These are phyloP conservation scores for Avena atlantica DNA, from an alignment of 176 grass and related monocot species.

Conservation along the genomic window DNA sequence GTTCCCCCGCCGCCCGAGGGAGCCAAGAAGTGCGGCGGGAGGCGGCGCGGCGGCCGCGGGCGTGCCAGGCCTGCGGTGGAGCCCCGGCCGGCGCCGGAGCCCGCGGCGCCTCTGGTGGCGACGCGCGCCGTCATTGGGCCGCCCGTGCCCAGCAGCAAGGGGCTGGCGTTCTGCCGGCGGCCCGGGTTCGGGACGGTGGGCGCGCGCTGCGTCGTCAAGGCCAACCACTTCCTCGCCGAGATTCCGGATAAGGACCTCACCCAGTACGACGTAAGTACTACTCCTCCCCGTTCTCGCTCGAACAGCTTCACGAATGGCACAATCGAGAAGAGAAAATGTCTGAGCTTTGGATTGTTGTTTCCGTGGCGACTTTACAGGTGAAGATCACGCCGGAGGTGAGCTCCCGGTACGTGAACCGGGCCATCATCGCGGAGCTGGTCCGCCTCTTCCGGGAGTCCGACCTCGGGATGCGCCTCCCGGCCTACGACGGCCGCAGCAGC, in stretches of 20 bases:
- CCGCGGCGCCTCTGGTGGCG: background rate
- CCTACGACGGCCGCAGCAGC: constrained; percentile 95
- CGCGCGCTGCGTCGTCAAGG: constrained; percentile 81
- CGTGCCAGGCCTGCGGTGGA: constrained; percentile 42
- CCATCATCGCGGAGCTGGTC: constrained; percentile 82
- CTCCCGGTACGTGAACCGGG: constrained; percentile 79
- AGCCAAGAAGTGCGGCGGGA: constrained; percentile 57
- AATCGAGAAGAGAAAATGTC: constrained; percentile 38
- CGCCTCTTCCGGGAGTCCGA: constrained; percentile 76
- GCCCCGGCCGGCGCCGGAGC: constrained; percentile 3
- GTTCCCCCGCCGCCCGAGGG: constrained; percentile 49
- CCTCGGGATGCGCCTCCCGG: constrained; percentile 79
- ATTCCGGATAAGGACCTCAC: constrained; percentile 90
- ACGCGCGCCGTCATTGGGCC: constrained; percentile 47
- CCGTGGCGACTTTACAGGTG: constrained; percentile 52
- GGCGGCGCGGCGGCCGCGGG: constrained; percentile 64
- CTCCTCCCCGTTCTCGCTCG: background rate
- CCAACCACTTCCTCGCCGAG: constrained; percentile 94
- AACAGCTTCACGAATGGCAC: too few relatives aligned
- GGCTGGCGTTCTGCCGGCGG: constrained; percentile 69
- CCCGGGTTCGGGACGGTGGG: constrained; percentile 91
- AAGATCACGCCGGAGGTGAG: constrained; percentile 86
- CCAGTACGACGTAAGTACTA: constrained; percentile 78
- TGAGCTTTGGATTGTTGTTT: constrained; percentile 2
- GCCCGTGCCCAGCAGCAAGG: constrained; percentile 69